Base-by-base conservation (phyloP, 257 asterid genomes). In the Scutellaria baicalensis region DNA sequence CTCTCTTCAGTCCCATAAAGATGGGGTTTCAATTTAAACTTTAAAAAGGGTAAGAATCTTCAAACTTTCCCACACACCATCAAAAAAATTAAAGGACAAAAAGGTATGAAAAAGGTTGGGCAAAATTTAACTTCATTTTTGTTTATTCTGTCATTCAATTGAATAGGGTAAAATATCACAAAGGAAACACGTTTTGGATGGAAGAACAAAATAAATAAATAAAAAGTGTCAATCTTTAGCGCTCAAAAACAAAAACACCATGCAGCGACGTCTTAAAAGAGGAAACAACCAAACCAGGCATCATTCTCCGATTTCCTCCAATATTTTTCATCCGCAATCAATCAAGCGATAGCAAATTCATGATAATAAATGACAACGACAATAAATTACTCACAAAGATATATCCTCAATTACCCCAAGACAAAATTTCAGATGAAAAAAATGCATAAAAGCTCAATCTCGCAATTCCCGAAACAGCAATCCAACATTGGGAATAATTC, bases 271-370 rank as follows among this genome's bases (percentile, higher is more conserved):
- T 43, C 18, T 1, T 2, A 40, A 18, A 9, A 63, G 6, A 31
- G 45, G n/a, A 38, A 45, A 36, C 16, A 6, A 42, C 3, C 35
- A 61, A 17, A 66, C 45, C 4, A 20, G 17, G 56, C 51, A 42
- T 55, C 12, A 4, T 14, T 47, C 50, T 58, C 54, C 60, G 33
- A 27, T 27, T 27, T 27, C 33, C 33, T 54, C 31, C 74, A 70
- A 50, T 12, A 40, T 64, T 79, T 59, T 10, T 59, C 59, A 62
- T n/a, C 78, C 55, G 9, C 64, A 40, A 72, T 65, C 76, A 60
- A 70, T 54, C 66, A 66, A 56, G 9, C 36, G 64, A 56, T 48
- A n/a, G 14, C 5, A 10, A 11, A 45, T 13, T 10, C 12, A 57
- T 42, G 47, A 23, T 27, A 44, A 11, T 6, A 51, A 51, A 1